Evolutionary conservation across 768 basidiomycete species (phyloP).

Genomic region (Dacryopinax spathularia): DNA sequence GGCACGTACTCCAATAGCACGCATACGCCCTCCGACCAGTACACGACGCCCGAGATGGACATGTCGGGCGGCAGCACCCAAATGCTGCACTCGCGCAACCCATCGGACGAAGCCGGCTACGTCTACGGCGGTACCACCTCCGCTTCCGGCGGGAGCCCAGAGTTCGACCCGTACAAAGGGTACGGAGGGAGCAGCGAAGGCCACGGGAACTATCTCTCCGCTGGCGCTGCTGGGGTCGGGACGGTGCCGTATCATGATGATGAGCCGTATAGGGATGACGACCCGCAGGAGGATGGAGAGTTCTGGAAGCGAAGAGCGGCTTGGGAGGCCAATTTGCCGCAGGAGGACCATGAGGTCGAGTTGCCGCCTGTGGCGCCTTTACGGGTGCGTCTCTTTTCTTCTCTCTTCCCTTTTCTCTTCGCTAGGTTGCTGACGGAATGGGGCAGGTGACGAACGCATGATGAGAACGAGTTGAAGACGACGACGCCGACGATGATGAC

Average conservation of each 20-base stretch:
- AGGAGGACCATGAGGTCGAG: not conserved
- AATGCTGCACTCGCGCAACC: not conserved
- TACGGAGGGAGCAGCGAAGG: not conserved
- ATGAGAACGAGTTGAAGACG: not conserved
- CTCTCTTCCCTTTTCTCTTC: no score
- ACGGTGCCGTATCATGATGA: not conserved
- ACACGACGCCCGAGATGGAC: not conserved
- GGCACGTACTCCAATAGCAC: not conserved
- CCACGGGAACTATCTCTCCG: not conserved
- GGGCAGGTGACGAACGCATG: conserved; percentile 1
- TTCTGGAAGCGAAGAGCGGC: no score
- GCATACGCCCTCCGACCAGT: not conserved
- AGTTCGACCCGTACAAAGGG: conserved; percentile 2
- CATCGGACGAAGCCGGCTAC: not conserved
- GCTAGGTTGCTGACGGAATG: not conserved
- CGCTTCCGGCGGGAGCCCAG: not conserved
- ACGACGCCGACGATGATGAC: not conserved
- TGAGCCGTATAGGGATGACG: not conserved
- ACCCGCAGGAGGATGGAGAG: not conserved
- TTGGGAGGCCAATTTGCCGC: not conserved
- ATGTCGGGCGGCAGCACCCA: not conserved
- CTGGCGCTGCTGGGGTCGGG: no score
- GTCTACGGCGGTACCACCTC: not conserved
- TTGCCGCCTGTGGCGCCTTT: no score
- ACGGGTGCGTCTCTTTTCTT: no score